Evolutionary conservation across 2,329 filamentous ascomycete genomes (phyloP).

Genomic region (Colletotrichum lini): DNA sequence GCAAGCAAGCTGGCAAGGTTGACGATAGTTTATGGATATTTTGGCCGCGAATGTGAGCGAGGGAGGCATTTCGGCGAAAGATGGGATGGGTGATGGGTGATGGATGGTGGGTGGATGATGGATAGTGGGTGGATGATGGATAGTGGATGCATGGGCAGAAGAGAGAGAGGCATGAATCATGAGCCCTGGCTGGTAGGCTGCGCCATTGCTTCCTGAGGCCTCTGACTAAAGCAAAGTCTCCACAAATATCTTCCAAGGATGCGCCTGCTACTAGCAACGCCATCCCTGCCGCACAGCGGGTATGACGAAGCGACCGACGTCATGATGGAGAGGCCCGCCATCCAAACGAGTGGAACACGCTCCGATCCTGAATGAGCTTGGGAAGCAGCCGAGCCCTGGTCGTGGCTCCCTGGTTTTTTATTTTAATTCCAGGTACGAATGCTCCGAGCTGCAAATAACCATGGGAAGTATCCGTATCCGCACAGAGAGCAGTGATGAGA

Average conservation of each 20-base stretch:
- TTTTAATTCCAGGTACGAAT: neutral
- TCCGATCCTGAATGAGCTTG: conserved; percentile 1
- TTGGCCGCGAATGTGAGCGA: neutral
- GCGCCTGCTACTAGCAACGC: neutral
- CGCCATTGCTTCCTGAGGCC: neutral
- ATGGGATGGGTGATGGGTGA: neutral
- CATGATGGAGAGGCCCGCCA: conserved; percentile 36
- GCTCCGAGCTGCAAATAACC: too few species aligned
- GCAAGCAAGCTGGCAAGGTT: too few species aligned
- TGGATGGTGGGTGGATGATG: too few species aligned
- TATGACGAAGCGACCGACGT: conserved; percentile 37
- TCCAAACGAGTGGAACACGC: conserved; percentile 33
- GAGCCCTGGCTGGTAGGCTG: conserved; percentile 12
- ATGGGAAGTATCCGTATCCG: too few species aligned
- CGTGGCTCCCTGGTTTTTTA: neutral
- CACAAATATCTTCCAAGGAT: conserved; percentile 23
- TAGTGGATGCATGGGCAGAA: too few species aligned
- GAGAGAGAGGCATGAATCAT: conserved; percentile 31
- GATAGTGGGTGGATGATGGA: too few species aligned
- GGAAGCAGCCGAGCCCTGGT: conserved; percentile 9
- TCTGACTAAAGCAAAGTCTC: conserved; percentile 4
- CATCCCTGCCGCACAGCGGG: conserved; percentile 27
- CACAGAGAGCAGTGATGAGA: neutral
- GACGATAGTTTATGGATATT: neutral
- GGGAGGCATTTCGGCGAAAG: neutral